These are phyloP conservation scores for Ophiocordyceps sinensis DNA, from an alignment of 2,329 filamentous ascomycete species.

Conservation along the genomic window DNA sequence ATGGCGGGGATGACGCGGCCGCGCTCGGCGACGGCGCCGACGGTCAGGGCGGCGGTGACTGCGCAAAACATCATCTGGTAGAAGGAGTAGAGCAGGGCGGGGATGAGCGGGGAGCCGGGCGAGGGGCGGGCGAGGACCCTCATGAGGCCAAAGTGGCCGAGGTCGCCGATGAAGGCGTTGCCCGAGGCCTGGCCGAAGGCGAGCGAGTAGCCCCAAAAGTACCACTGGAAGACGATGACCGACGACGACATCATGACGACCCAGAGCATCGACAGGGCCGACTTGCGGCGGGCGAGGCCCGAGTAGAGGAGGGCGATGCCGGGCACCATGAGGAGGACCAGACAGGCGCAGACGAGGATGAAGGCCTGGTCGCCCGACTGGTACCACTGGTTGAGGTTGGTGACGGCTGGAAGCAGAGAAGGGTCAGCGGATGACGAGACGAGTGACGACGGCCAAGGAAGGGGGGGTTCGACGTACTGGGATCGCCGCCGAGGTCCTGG, in stretches of 20 bases:
- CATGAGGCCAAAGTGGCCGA: slow-evolving; percentile 78
- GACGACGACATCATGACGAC: slow-evolving; percentile 89
- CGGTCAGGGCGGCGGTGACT: slow-evolving; percentile 80
- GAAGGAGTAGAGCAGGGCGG: slow-evolving; percentile 83
- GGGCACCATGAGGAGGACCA: slow-evolving; percentile 94
- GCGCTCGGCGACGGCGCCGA: slow-evolving; percentile 86
- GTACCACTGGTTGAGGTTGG: slow-evolving; percentile 95
- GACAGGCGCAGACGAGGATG: slow-evolving; percentile 77
- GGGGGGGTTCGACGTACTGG: slow-evolving; percentile 42
- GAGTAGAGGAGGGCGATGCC: slow-evolving; percentile 97
- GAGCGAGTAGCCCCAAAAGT: slow-evolving; percentile 97
- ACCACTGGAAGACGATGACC: slow-evolving; percentile 95
- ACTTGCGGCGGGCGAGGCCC: slow-evolving; percentile 92
- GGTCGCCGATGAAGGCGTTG: slow-evolving; percentile 83
- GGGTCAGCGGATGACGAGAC: slow-evolving; percentile 1
- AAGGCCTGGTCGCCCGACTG: slow-evolving; percentile 83
- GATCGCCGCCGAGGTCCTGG: slow-evolving; percentile 55
- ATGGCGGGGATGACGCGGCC: slow-evolving; percentile 85
- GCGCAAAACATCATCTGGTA: slow-evolving; percentile 99
- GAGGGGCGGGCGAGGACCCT: slow-evolving; percentile 75
- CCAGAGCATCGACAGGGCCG: slow-evolving; percentile 93
- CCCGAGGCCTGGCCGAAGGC: slow-evolving; percentile 72
- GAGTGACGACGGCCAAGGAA: slow-evolving; percentile 1
- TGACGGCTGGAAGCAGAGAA: slow-evolving; percentile 37
- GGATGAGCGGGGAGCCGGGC: slow-evolving; percentile 74